phyloP scores from a whole-genome alignment of 768 basidiomycete genomes.

The Russula sp. region DNA sequence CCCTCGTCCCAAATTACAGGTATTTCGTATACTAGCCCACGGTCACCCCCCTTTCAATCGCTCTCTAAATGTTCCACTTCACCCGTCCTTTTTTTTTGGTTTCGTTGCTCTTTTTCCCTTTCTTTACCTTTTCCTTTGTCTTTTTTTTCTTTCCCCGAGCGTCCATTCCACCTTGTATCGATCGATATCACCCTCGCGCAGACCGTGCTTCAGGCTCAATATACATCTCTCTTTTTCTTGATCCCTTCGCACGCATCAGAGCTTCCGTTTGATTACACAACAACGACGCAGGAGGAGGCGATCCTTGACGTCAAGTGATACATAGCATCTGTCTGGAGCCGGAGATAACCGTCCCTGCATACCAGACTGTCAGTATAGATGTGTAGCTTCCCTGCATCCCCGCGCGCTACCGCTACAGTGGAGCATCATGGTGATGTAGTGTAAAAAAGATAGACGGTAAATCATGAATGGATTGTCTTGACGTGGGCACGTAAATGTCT shows the following conservation, averaged over 20 bases:
- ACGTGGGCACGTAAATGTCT: no score
- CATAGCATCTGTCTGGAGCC: no score
- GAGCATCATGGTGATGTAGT: no score
- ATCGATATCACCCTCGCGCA: slow-evolving; percentile 15
- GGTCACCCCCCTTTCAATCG: background rate
- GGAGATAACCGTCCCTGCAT: no score
- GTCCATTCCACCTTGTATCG: slow-evolving; percentile 13
- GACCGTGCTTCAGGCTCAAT: slow-evolving; percentile 14
- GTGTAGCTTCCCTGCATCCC: no score
- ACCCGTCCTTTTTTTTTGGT: background rate
- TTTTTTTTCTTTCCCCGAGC: background rate
- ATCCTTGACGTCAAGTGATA: no score
- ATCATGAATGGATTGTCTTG: no score
- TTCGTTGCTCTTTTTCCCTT: background rate
- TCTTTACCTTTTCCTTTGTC: background rate
- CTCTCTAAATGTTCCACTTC: background rate
- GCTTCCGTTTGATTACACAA: background rate
- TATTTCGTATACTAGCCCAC: slow-evolving; percentile 19
- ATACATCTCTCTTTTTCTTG: slow-evolving; percentile 9
- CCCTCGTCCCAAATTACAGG: slow-evolving; percentile 13
- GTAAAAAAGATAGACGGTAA: no score
- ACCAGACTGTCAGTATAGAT: no score
- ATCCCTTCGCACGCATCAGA: background rate
- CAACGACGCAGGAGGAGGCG: no score
- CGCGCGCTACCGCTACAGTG: no score